Evolutionary conservation across 371 early-diverging fungal species (phyloP).

Genomic region (Mortierella sp.): DNA sequence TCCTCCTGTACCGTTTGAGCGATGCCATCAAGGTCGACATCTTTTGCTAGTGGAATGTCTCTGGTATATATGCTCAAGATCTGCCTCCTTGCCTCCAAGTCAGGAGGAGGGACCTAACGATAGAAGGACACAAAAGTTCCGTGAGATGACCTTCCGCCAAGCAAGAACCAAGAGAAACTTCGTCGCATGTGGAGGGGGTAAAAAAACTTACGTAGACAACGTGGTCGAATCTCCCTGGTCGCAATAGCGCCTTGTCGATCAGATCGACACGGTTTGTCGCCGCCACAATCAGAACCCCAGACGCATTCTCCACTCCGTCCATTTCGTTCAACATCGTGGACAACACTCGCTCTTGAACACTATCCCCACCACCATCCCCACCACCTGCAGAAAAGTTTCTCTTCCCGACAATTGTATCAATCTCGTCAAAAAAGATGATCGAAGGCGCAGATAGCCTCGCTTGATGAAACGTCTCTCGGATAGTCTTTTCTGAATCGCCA

Average conservation of each 20-base stretch:
- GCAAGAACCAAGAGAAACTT: too few relatives aligned
- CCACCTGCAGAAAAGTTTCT: conserved; percentile 74
- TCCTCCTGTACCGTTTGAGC: conserved; percentile 63
- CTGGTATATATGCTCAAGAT: conserved; percentile 91
- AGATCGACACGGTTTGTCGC: conserved; percentile 99
- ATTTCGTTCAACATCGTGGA: conserved; percentile 96
- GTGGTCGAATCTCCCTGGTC: conserved; percentile 97
- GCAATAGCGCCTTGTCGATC: conserved; percentile 93
- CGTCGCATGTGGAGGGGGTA: background rate
- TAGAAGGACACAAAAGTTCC: background rate
- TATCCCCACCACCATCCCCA: conserved; percentile 74
- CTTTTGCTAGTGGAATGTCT: conserved; percentile 75
- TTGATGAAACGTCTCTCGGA: conserved; percentile 85
- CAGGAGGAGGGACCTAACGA: conserved; percentile 86
- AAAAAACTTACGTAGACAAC: conserved; percentile 81
- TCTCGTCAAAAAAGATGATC: conserved; percentile 98
- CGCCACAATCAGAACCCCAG: conserved; percentile 61
- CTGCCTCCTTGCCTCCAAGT: conserved; percentile 77
- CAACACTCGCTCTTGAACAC: conserved; percentile 90
- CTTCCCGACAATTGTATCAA: conserved; percentile 97
- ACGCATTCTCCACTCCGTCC: conserved; percentile 85
- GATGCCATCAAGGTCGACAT: conserved; percentile 78
- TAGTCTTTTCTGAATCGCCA: conserved; percentile 92
- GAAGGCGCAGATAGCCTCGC: conserved; percentile 92
- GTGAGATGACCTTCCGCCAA: too few relatives aligned